Evolutionary conservation across 2,329 filamentous ascomycete species (phyloP).

Genomic region (Pseudogymnoascus sp.): DNA sequence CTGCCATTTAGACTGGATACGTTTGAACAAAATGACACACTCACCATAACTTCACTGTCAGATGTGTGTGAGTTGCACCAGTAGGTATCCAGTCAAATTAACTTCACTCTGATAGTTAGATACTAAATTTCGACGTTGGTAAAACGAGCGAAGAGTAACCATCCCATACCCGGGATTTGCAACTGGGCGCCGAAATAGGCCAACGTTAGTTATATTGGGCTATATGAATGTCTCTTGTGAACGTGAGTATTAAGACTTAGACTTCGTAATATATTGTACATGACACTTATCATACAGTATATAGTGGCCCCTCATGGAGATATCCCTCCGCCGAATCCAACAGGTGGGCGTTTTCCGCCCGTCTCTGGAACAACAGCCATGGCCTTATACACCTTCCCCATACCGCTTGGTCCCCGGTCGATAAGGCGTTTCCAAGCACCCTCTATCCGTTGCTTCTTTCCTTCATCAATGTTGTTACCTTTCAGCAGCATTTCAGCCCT

Average conservation of each 20-base stretch:
- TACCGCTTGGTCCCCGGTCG: constrained; percentile 74
- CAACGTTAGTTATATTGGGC: neutral
- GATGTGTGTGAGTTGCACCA: neutral
- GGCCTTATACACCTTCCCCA: constrained; percentile 93
- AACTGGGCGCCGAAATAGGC: neutral
- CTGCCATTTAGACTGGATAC: neutral
- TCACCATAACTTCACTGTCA: neutral
- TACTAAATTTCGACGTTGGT: neutral
- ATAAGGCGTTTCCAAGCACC: constrained; percentile 74
- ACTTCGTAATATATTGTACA: neutral
- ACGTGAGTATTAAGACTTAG: neutral
- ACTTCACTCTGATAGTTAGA: neutral
- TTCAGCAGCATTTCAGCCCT: constrained; percentile 62
- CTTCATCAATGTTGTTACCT: constrained; percentile 36
- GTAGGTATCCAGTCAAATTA: neutral
- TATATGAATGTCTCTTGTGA: neutral
- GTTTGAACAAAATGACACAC: neutral
- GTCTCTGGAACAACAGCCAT: constrained; percentile 85
- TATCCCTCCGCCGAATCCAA: constrained; percentile 81
- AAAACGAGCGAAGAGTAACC: neutral
- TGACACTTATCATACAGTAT: constrained; percentile 1
- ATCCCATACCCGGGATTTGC: neutral
- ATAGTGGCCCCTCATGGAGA: neutral
- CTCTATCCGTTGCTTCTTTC: constrained; percentile 57
- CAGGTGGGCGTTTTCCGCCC: constrained; percentile 64